phyloP scores from a whole-genome alignment of 495 filamentous ascomycete species.

The Xylaria longipes region DNA sequence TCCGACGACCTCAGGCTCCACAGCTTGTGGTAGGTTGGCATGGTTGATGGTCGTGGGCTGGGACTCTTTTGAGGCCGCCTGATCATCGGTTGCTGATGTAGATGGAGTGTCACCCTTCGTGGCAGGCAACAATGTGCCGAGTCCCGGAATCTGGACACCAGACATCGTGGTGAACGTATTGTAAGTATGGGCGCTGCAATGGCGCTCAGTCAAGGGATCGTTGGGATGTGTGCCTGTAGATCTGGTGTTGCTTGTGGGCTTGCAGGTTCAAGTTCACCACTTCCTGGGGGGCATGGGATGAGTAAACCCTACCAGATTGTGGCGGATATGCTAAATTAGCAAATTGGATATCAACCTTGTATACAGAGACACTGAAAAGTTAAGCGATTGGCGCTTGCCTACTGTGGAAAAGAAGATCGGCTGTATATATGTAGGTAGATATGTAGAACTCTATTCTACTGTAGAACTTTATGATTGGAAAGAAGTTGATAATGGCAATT shows the following conservation, averaged over 20 bases:
- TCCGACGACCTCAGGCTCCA: not conserved
- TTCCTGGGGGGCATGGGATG: not conserved
- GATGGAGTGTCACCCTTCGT: slow-evolving; percentile 19
- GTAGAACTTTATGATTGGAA: not conserved
- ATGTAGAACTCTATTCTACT: not conserved
- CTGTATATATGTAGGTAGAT: not conserved
- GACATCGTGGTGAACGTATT: slow-evolving; percentile 44
- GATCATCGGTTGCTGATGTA: slow-evolving; percentile 12
- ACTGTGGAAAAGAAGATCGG: not conserved
- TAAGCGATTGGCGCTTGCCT: not conserved
- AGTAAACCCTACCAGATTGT: not conserved
- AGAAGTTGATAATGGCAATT: not conserved
- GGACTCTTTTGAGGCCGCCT: slow-evolving; percentile 22
- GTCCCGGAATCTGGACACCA: slow-evolving; percentile 52
- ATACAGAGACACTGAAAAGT: not conserved
- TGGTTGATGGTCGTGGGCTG: slow-evolving; percentile 12
- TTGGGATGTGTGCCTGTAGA: not conserved
- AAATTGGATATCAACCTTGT: not conserved
- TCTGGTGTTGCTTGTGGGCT: not conserved
- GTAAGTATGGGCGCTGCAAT: not conserved
- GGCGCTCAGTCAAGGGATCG: not conserved
- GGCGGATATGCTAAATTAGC: not conserved
- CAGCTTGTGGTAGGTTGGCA: not conserved
- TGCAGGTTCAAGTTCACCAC: not conserved
- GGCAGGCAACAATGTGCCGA: slow-evolving; percentile 25